Evolutionary conservation across 495 filamentous ascomycete species (phyloP).

Genomic region (Daldinia caldariorum): DNA sequence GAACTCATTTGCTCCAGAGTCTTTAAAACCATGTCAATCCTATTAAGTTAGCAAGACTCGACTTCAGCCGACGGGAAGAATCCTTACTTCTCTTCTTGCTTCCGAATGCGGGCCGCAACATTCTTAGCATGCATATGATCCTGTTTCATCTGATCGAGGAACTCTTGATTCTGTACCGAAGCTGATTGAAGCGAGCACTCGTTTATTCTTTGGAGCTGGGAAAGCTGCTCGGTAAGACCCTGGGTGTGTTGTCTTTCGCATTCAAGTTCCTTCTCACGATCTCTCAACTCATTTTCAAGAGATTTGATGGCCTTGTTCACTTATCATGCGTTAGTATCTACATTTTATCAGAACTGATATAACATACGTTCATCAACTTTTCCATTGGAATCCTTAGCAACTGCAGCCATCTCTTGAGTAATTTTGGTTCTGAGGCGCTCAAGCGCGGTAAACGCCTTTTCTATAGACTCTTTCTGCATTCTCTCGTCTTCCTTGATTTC

Average conservation of each 20-base stretch:
- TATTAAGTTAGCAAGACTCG: slow-evolving; percentile 19
- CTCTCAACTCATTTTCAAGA: slow-evolving; percentile 39
- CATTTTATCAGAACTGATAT: background rate
- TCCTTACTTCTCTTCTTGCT: slow-evolving; percentile 41
- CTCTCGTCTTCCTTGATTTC: slow-evolving; percentile 39
- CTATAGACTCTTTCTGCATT: slow-evolving; percentile 31
- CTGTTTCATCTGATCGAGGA: slow-evolving; percentile 46
- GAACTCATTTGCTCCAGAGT: slow-evolving; percentile 22
- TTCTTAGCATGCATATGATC: slow-evolving; percentile 16
- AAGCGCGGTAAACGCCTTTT: slow-evolving; percentile 42
- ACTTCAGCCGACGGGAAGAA: background rate
- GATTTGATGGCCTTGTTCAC: slow-evolving; percentile 45
- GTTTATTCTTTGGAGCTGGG: slow-evolving; percentile 42
- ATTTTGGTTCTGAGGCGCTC: slow-evolving; percentile 49
- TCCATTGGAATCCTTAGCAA: slow-evolving; percentile 39
- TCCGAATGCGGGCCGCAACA: slow-evolving; percentile 18
- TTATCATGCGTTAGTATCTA: slow-evolving; percentile 23
- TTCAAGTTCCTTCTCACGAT: slow-evolving; percentile 47
- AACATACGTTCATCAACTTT: slow-evolving; percentile 48
- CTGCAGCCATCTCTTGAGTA: slow-evolving; percentile 45
- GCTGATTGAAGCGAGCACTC: slow-evolving; percentile 44
- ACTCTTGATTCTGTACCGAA: slow-evolving; percentile 45
- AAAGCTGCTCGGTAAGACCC: slow-evolving; percentile 43
- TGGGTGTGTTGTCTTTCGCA: slow-evolving; percentile 41
- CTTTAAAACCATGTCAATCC: slow-evolving; percentile 33